These are phyloP conservation scores for Drosera spatulata DNA, from an alignment of 179 eudicot species.

Conservation along the genomic window DNA sequence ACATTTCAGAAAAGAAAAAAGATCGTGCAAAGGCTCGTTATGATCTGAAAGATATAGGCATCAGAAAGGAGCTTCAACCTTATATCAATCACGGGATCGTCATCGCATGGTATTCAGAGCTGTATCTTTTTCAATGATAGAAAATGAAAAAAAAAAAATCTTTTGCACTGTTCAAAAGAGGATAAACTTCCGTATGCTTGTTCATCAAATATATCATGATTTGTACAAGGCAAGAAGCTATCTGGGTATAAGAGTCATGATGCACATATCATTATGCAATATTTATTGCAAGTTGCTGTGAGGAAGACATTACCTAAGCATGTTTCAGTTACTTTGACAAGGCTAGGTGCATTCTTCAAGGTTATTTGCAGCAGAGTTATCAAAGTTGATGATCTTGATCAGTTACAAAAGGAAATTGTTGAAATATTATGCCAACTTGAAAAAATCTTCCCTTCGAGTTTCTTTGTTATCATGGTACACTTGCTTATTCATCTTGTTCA, in stretches of 20 bases:
- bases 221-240: slow-evolving; percentile 2
- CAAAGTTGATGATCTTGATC: not conserved
- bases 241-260: slow-evolving; percentile 13
- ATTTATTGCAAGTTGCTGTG: slow-evolving; percentile 3
- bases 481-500: slow-evolving; percentile 12
- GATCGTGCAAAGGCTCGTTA: not conserved
- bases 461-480: slow-evolving; percentile 18
- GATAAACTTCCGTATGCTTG: slow-evolving; percentile 15
- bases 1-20: not conserved
- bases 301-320: slow-evolving; percentile 3
- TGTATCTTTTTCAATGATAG: slow-evolving; percentile 6
- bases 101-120: not conserved
- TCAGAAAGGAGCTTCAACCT: no score
- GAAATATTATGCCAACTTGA: slow-evolving; percentile 10
- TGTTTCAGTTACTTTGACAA: slow-evolving; percentile 2
- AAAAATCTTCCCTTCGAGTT: slow-evolving; percentile 2
- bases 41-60: no score
- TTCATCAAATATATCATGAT: slow-evolving; percentile 16
- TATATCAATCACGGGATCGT: not conserved
- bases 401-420: slow-evolving; percentile 1
- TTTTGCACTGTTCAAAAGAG: slow-evolving; percentile 3
- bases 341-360: slow-evolving; percentile 6
- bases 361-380: slow-evolving; percentile 4
- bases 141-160: not conserved
- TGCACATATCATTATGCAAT: slow-evolving; percentile 6